Evolutionary conservation across 1,284 basidiomycete genomes (phyloP), one percentile per base, ranked within the genome.

Genomic region (Gomphus sp.): DNA sequence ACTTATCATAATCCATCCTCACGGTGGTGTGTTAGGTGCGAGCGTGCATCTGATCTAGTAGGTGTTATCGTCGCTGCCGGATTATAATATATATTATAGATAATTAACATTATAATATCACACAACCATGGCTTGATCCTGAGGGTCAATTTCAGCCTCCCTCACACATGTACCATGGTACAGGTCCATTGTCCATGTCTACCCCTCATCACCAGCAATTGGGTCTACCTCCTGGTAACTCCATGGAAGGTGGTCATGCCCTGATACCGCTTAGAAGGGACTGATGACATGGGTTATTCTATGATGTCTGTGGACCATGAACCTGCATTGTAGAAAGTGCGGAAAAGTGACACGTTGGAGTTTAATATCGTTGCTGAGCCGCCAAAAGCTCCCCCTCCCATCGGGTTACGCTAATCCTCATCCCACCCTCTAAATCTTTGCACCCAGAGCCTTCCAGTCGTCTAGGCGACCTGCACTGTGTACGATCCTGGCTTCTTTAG

Each of bases 401-500:
- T 22, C 22, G 22, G 22, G 22, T 22, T 22, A 22, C 22, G 22
- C 22, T 22, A 22, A 22, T 22, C 55, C 44, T 14, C 45, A n/a
- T 33, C 45, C n/a, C 36, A 22, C 22, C 18, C 16, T 18, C 48
- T 28, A 49, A 9, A 28, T 28, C 8, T 4, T 4, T n/a, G n/a
- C 10, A 12, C 14, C 28, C 25, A 3, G 28, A 4, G 12, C 28
- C 28, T 33, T 31, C 48, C 28, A 12, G 11, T 8, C 7, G 7
- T 5, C 4, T 28, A 33, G 28, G 22, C 28, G 12, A 22, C 16
- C 4, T 10, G 22, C 7, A 3, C 39, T 41, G 36, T 54, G 11
- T 22, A 57, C n/a, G 55, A 50, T 33, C 33, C 45, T 9, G 49
- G 47, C 9, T 57, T 50, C 37, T 57, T 57, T 18, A 33, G 45